These are phyloP conservation scores for Stagonosporopsis cucurbitacearum DNA, from an alignment of 2,329 filamentous ascomycete genomes.

Conservation along the genomic window DNA sequence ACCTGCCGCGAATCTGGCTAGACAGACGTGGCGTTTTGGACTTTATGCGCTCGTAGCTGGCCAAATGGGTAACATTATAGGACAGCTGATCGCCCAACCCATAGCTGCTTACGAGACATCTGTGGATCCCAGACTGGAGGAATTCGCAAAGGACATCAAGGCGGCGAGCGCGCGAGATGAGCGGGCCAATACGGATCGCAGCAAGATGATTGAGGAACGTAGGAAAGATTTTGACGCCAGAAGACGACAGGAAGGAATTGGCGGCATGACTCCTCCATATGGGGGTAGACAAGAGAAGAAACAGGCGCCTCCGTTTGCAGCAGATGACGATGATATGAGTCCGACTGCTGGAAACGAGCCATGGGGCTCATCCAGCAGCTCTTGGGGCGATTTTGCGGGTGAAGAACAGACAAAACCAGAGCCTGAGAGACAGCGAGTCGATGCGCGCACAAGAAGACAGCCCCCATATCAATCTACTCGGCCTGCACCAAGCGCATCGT, in stretches of 20 bases:
- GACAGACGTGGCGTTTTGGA: slow-evolving; percentile 37
- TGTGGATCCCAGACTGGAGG: slow-evolving; percentile 51
- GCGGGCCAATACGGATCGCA: slow-evolving; percentile 19
- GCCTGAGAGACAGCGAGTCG: slow-evolving; percentile 16
- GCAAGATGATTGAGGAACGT: slow-evolving; percentile 27
- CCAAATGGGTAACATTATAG: slow-evolving; percentile 44
- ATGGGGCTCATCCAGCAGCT: slow-evolving; percentile 25
- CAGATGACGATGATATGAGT: slow-evolving; percentile 52
- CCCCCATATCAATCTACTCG: slow-evolving; percentile 14
- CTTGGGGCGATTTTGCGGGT: slow-evolving; percentile 26
- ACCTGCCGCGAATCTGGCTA: slow-evolving; percentile 36
- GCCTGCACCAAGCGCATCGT: slow-evolving; percentile 3
- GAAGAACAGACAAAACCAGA: slow-evolving; percentile 6
- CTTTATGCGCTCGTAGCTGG: slow-evolving; percentile 36
- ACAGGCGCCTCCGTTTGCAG: slow-evolving; percentile 16
- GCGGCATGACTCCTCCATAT: slow-evolving; percentile 48
- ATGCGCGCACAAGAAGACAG: slow-evolving; percentile 14
- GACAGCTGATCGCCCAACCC: slow-evolving; percentile 43
- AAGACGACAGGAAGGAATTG: slow-evolving; percentile 22
- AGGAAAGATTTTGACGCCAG: slow-evolving; percentile 30
- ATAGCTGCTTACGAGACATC: slow-evolving; percentile 42
- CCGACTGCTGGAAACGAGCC: slow-evolving; percentile 51
- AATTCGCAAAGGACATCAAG: slow-evolving; percentile 48
- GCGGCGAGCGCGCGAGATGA: slow-evolving; percentile 23
- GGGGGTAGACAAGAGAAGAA: slow-evolving; percentile 32